phyloP scores from a whole-genome alignment of 352 stramenopile species.

The Globisporangium radiosum region DNA sequence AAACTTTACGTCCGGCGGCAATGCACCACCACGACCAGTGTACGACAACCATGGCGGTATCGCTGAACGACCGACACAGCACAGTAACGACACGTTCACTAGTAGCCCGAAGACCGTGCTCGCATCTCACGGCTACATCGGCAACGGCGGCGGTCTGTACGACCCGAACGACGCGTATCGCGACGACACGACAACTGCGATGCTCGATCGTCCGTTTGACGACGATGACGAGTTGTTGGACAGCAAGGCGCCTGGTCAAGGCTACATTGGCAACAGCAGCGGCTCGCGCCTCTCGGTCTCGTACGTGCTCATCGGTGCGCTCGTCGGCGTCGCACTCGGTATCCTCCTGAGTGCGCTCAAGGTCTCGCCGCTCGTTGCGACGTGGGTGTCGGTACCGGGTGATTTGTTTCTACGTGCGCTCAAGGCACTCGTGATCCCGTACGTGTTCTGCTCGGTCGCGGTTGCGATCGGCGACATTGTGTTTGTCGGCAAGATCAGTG shows the following conservation, averaged over 20 bases:
- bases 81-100: conserved; percentile 12
- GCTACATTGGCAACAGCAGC: conserved; percentile 27
- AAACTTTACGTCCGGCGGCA: conserved; percentile 7
- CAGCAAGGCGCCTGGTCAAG: not conserved
- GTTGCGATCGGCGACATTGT: conserved; percentile 74
- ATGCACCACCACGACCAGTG: conserved; percentile 1
- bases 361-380: conserved; percentile 31
- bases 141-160: not conserved
- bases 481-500: conserved; percentile 63
- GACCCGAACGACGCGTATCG: conserved; percentile 6
- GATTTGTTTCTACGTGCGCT: conserved; percentile 72
- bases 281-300: conserved; percentile 40
- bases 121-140: conserved; percentile 16
- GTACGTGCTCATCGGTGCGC: conserved; percentile 48
- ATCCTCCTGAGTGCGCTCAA: conserved; percentile 37
- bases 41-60: conserved; percentile 2
- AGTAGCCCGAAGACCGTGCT: conserved; percentile 42
- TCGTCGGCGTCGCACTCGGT: conserved; percentile 42
- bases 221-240: conserved; percentile 7
- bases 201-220: conserved; percentile 5
- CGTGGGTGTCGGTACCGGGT: conserved; percentile 64
- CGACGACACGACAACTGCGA: conserved; percentile 6
- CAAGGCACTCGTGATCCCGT: conserved; percentile 72
- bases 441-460: conserved; percentile 76
- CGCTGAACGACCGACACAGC: not conserved